A percentile compares a stretch with the other conserved stretches of the same genome.
Conservation (phyloP, 805 yeast genomes). For the Ogataea corticis region DNA sequence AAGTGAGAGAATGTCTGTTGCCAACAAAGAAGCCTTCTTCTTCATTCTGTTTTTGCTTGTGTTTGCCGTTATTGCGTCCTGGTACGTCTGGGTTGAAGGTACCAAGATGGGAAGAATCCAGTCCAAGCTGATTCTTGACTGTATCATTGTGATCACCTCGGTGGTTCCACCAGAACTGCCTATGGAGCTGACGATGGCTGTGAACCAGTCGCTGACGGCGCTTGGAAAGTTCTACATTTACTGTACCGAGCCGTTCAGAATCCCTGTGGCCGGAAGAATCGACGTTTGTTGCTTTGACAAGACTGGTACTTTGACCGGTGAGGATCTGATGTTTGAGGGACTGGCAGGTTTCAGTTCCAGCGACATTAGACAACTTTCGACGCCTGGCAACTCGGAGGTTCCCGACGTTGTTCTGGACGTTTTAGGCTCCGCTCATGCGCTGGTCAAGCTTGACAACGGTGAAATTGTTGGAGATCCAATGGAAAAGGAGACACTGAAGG, state of each 20-base stretch:
- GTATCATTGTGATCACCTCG: constrained; percentile 93
- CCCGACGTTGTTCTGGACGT: constrained; percentile 70
- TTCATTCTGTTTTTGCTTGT: constrained; percentile 86
- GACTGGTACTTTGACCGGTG: constrained; percentile 97
- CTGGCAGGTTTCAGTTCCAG: constrained; percentile 72
- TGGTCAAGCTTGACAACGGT: constrained; percentile 92
- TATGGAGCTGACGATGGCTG: constrained; percentile 99
- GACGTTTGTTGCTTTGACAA: constrained; percentile 99
- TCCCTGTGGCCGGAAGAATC: constrained; percentile 95
- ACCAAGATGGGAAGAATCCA: constrained; percentile 93
- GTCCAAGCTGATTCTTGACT: constrained; percentile 89
- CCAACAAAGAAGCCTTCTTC: constrained; percentile 89
- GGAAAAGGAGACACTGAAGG: constrained; percentile 94
- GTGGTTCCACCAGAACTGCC: constrained; percentile 99
- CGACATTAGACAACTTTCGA: constrained; percentile 55
- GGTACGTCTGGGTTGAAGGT: constrained; percentile 99
- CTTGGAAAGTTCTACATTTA: constrained; percentile 84
- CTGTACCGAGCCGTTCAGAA: constrained; percentile 98
- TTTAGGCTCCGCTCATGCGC: constrained; percentile 94
- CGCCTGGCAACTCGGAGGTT: constrained; percentile 52
- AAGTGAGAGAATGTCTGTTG: constrained; percentile 94
- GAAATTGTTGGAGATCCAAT: constrained; percentile 98
- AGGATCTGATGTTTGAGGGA: constrained; percentile 94
- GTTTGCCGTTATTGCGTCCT: constrained; percentile 92
- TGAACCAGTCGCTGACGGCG: constrained; percentile 85